phyloP scores from a whole-genome alignment of 2,329 filamentous ascomycete genomes.

The Penicillium griseofulvum region DNA sequence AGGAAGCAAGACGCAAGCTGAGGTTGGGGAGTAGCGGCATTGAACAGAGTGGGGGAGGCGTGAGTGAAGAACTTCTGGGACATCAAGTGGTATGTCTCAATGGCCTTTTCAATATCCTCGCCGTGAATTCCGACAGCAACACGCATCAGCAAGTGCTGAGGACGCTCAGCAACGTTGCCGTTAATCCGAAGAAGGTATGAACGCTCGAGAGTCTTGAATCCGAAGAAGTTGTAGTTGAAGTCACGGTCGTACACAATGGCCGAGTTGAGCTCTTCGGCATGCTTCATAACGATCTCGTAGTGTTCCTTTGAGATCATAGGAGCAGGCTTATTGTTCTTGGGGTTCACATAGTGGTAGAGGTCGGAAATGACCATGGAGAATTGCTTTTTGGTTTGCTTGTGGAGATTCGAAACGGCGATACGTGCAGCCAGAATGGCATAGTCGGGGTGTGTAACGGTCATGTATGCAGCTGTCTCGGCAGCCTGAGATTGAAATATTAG shows the following conservation, averaged over 20 bases:
- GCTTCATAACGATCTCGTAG: slow-evolving; percentile 90
- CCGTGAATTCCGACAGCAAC: slow-evolving; percentile 96
- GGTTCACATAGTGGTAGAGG: slow-evolving; percentile 93
- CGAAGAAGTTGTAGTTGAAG: slow-evolving; percentile 99
- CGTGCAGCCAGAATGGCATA: slow-evolving; percentile 97
- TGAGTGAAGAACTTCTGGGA: slow-evolving; percentile 98
- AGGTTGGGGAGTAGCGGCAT: slow-evolving; percentile 89
- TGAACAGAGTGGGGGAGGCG: slow-evolving; percentile 96
- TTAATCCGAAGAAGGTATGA: slow-evolving; percentile 95
- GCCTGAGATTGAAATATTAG: slow-evolving; percentile 58
- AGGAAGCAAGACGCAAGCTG: slow-evolving; percentile 98
- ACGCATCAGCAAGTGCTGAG: slow-evolving; percentile 99
- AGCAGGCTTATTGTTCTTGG: slow-evolving; percentile 76
- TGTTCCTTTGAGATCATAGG: slow-evolving; percentile 94
- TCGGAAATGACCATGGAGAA: slow-evolving; percentile 95
- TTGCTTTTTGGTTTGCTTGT: slow-evolving; percentile 99
- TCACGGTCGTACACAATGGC: slow-evolving; percentile 99
- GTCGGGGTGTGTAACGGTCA: slow-evolving; percentile 98
- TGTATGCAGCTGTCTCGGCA: slow-evolving; percentile 97
- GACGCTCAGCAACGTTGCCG: slow-evolving; percentile 93
- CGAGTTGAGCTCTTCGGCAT: slow-evolving; percentile 96
- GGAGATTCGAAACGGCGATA: slow-evolving; percentile 97
- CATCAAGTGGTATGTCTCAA: slow-evolving; percentile 99
- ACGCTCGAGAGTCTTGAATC: slow-evolving; percentile 97
- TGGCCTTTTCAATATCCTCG: slow-evolving; percentile 86